Conservation (phyloP, 768 basidiomycete genomes). For the Dentipellis sp. region DNA sequence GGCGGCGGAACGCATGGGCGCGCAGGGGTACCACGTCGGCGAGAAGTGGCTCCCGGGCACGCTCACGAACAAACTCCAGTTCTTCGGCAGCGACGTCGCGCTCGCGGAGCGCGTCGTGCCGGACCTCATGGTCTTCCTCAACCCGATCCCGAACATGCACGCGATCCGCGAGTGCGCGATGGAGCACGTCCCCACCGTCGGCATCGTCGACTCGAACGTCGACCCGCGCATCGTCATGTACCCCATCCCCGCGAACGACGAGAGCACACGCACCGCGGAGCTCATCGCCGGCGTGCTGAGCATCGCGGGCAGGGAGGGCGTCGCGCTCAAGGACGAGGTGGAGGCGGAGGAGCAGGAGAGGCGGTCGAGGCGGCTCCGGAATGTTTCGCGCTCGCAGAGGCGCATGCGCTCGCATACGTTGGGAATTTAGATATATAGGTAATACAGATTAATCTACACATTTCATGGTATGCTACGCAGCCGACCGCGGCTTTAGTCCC, state of each 20-base stretch:
- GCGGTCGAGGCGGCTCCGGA: neutral
- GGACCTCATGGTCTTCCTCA: slow-evolving; percentile 86
- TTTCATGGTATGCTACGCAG: neutral
- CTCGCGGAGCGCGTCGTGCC: slow-evolving; percentile 54
- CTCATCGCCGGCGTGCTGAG: slow-evolving; percentile 85
- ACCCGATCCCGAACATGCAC: slow-evolving; percentile 75
- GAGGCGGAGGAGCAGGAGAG: slow-evolving; percentile 9
- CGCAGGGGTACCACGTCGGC: slow-evolving; percentile 76
- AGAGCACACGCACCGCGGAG: slow-evolving; percentile 85
- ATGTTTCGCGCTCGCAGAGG: neutral
- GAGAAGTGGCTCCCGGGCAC: slow-evolving; percentile 95
- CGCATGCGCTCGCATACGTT: neutral
- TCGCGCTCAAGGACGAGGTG: slow-evolving; percentile 32
- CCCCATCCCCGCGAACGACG: slow-evolving; percentile 97
- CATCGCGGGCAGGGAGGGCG: slow-evolving; percentile 76
- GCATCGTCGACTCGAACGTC: slow-evolving; percentile 88
- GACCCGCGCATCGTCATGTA: slow-evolving; percentile 97
- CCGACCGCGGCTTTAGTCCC: neutral
- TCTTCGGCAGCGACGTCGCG: slow-evolving; percentile 55
- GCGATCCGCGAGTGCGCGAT: slow-evolving; percentile 89
- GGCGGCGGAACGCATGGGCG: slow-evolving; percentile 71
- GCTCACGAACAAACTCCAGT: slow-evolving; percentile 74
- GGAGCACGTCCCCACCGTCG: slow-evolving; percentile 88
- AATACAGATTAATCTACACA: neutral
- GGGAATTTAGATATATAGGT: neutral